Base-by-base conservation (phyloP, 352 stramenopile genomes). In the Globisporangium emineosum region DNA sequence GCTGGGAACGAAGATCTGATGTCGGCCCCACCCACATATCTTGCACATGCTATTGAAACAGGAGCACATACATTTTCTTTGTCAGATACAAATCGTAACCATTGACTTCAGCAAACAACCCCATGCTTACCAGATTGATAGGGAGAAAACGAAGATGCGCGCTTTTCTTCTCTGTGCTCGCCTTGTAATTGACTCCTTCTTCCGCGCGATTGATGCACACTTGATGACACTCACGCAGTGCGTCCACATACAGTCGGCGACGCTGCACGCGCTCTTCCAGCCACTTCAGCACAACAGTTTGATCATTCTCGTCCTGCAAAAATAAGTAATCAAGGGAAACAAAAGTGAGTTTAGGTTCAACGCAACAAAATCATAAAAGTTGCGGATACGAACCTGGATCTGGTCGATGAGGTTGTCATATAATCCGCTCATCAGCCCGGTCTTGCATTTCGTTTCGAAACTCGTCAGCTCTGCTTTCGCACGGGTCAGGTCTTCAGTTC, bases 321-420 rank as follows among this genome's bases (percentile, higher is more conserved):
- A 63, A 21, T 32, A 56, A 54, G 47, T 9, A 56, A 17, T 4
- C 17, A 50, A 10, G 30, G 13, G 35, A 40, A 43, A 12, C 53
- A 25, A 17, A 43, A 50, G 9, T 63, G 4, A 54, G 40, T 12
- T 35, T 5, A 49, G 19, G 12, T 23, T 15, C 32, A 32, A 53
- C 32, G 21, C 2, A 47, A 1, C 6, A 53, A 5, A 29, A 30
- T 3, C 8, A 49, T 12, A 57, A 25, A 32, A 59, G 12, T 3
- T 3, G 0, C 50, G 40, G 10, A 55, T 35, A 21, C 10, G 25
- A 57, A 76, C 69, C 66, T 84, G 86, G 43, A 95, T 93, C 62
- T 95, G 86, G 60, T 95, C 84, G 33, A 95, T 95, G 37, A 93
- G 68, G 53, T 93, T 93, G 75, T 91, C 83, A 60, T 90, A 94